phyloP scores from a whole-genome alignment of 305 asterid species.

The Petunia hybrid region DNA sequence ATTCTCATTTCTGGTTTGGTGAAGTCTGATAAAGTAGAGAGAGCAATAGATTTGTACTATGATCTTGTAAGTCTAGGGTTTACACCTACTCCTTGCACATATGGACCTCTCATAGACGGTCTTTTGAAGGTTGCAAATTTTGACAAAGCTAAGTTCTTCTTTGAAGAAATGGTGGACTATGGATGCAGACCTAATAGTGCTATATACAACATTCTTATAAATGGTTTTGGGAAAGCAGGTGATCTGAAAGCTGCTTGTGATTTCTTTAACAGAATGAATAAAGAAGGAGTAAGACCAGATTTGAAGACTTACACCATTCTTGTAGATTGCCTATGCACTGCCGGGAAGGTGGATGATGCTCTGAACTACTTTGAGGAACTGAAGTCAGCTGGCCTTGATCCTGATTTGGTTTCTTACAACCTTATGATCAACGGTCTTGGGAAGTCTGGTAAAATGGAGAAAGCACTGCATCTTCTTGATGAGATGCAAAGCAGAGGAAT shows the following conservation, averaged over 20 bases:
- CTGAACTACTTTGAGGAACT: slow-evolving; percentile 74
- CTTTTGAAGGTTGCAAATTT: slow-evolving; percentile 68
- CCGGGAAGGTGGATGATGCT: slow-evolving; percentile 71
- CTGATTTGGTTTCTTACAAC: slow-evolving; percentile 85
- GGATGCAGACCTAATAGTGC: slow-evolving; percentile 87
- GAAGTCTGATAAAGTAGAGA: slow-evolving; percentile 67
- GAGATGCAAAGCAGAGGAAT: slow-evolving; percentile 85
- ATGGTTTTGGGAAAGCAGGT: slow-evolving; percentile 91
- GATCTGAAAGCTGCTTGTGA: slow-evolving; percentile 70
- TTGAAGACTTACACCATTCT: slow-evolving; percentile 87
- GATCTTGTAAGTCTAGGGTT: slow-evolving; percentile 84
- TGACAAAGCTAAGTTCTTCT: slow-evolving; percentile 70
- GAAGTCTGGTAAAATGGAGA: slow-evolving; percentile 59
- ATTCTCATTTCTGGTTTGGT: slow-evolving; percentile 86
- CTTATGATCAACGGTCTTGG: slow-evolving; percentile 89
- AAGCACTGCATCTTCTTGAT: slow-evolving; percentile 66
- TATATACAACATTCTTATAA: slow-evolving; percentile 86
- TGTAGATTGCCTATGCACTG: slow-evolving; percentile 75
- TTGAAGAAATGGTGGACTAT: slow-evolving; percentile 78
- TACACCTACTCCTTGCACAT: slow-evolving; percentile 91
- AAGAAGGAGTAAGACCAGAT: slow-evolving; percentile 90
- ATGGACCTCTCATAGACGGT: slow-evolving; percentile 94
- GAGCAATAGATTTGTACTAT: slow-evolving; percentile 76
- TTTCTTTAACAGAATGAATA: slow-evolving; percentile 78
- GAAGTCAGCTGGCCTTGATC: slow-evolving; percentile 81